Evolutionary conservation across 2,329 filamentous ascomycete genomes (phyloP), one percentile per base, ranked within the genome.

Genomic region (Verruconis gallopava): DNA sequence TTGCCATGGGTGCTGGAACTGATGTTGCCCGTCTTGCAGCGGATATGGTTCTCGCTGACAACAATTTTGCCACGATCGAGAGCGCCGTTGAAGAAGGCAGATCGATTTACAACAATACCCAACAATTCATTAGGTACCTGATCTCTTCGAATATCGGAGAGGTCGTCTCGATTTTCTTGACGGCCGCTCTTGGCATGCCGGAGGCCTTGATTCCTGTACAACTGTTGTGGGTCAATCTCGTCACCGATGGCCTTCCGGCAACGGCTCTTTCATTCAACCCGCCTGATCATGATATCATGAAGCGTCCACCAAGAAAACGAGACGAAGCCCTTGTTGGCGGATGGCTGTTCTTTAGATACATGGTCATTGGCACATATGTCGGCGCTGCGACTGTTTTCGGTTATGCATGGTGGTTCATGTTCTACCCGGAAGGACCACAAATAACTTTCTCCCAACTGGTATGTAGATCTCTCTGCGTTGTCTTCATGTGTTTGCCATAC

Each of bases 341-440:
- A 46, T 98, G 91, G 91, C 68, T 98, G 30, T 95, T 98, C 69
- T 86, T 96, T 73, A 79, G 91, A 41, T 98, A 98, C 64, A 78
- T 98, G 69, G 79, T 96, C 38, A 91, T 98, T 53, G 91, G 91
- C 47, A 85, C 78, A 5, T 98, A 98, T 50, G 91, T 98, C 45
- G 91, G 91, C 57, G 71, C 85, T 32, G 91, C 91, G 42, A 98
- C 91, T 3, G 93, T 98, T 15, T 86, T 81, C 55, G 91, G 93
- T 36, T 98, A 98, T 58, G 89, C 85, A n/a, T 98, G 91, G 91
- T 98, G 86, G 85, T 98, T 96, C 71, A 88, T 98, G 81, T 94
- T 82, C 70, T 89, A 96, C 67, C 66, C 78, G 5, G 77, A 79
- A 50, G 91, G 91, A 1, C 91, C 91, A 18, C 84, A 93, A 61